Percentiles rank a stretch among this genome's conserved stretches.
These are phyloP conservation scores for Austroboletus niveus DNA, from an alignment of 1,284 basidiomycete species.

Conservation along the genomic window DNA sequence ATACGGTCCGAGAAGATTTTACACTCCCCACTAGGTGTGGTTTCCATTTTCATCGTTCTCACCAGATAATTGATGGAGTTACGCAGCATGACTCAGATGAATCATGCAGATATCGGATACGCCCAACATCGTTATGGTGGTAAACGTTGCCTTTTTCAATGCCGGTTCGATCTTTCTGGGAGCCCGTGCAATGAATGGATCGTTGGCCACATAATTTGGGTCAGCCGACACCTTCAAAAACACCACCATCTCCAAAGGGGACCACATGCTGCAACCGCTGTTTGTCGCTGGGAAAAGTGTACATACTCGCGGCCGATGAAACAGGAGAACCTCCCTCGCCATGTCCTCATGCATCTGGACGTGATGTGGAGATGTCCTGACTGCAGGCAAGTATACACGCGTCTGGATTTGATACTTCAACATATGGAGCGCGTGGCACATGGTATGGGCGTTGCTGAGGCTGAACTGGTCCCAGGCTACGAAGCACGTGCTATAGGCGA, in stretches of 20 bases:
- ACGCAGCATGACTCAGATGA: too few relatives aligned
- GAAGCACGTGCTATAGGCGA: slow-evolving; percentile 1
- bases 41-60: too few relatives aligned
- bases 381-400: too few relatives aligned
- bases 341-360: too few relatives aligned
- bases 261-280: slow-evolving; percentile 11
- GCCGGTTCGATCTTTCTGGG: slow-evolving; percentile 26
- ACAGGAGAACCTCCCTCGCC: slow-evolving; percentile 36
- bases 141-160: slow-evolving; percentile 21
- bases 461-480: too few relatives aligned
- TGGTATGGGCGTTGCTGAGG: too few relatives aligned
- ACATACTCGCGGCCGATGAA: slow-evolving; percentile 26
- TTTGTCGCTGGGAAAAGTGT: slow-evolving; percentile 28
- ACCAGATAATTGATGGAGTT: too few relatives aligned
- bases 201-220: slow-evolving; percentile 24
- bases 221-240: slow-evolving; percentile 25
- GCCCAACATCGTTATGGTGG: slow-evolving; percentile 16
- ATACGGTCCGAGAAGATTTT: too few relatives aligned
- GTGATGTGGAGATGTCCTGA: too few relatives aligned
- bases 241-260: slow-evolving; percentile 24
- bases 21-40: too few relatives aligned
- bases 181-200: slow-evolving; percentile 27
- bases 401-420: too few relatives aligned
- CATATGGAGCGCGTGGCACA: too few relatives aligned
- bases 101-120: slow-evolving; percentile 22